Evolutionary conservation across 2,329 filamentous ascomycete species (phyloP).

Genomic region (Cercospora sp.): DNA sequence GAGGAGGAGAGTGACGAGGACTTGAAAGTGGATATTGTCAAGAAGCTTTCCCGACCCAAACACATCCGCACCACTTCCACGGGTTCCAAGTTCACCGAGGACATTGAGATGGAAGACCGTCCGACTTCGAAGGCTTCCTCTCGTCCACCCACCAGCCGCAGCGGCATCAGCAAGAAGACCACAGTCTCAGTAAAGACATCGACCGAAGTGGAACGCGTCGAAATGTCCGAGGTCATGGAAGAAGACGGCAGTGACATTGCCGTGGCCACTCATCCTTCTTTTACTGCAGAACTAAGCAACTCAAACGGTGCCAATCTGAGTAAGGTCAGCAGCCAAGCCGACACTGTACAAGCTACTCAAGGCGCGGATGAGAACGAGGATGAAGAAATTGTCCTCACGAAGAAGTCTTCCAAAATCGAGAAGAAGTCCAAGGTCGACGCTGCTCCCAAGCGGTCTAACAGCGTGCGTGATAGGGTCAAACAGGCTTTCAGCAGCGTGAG

Average conservation of each 20-base stretch:
- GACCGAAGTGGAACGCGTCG: slow-evolving; percentile 17
- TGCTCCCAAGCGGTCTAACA: slow-evolving; percentile 11
- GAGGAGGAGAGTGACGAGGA: slow-evolving; percentile 21
- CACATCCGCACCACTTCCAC: slow-evolving; percentile 23
- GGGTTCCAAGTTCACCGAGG: slow-evolving; percentile 27
- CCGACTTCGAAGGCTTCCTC: slow-evolving; percentile 19
- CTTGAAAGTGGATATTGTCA: slow-evolving; percentile 13
- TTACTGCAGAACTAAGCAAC: slow-evolving; percentile 10
- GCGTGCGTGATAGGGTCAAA: slow-evolving; percentile 20
- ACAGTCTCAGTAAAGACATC: slow-evolving; percentile 22
- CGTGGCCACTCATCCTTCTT: slow-evolving; percentile 1
- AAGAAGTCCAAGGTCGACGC: slow-evolving; percentile 4
- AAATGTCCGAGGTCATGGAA: slow-evolving; percentile 12
- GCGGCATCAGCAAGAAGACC: slow-evolving; percentile 22
- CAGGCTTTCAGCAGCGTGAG: slow-evolving; percentile 17
- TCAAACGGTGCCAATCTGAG: slow-evolving; percentile 13
- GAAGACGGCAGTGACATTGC: slow-evolving; percentile 14
- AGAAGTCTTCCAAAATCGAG: slow-evolving; percentile 1
- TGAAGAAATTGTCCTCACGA: not conserved
- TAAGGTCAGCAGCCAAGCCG: slow-evolving; percentile 11
- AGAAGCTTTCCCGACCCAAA: slow-evolving; percentile 15
- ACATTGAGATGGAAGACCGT: slow-evolving; percentile 19
- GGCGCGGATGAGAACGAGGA: slow-evolving; percentile 1
- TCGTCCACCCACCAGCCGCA: slow-evolving; percentile 4
- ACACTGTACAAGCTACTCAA: not conserved